A percentile compares a stretch with the other conserved stretches of the same genome.
These are phyloP conservation scores for Rhizopogon rudus DNA, from an alignment of 768 basidiomycete species.

Conservation along the genomic window DNA sequence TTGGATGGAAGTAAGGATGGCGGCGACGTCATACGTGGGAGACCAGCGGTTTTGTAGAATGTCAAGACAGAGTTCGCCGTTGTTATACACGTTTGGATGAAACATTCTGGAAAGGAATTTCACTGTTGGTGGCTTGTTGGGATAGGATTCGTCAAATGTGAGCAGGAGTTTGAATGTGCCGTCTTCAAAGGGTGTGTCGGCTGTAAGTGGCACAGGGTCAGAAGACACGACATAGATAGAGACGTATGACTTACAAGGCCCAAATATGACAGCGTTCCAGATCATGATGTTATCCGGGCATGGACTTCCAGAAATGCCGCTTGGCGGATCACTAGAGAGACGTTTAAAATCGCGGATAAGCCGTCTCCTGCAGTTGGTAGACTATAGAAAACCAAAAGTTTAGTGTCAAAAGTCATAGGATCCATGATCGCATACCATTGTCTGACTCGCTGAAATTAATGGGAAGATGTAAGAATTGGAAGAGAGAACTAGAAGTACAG, in stretches of 20 bases:
- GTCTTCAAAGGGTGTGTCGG: constrained; percentile 98
- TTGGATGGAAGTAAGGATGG: constrained; percentile 96
- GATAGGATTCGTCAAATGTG: constrained; percentile 96
- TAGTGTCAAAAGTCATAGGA: neutral
- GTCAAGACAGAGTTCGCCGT: constrained; percentile 96
- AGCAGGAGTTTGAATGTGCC: constrained; percentile 97
- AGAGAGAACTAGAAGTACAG: constrained; percentile 5
- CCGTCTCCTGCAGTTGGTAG: constrained; percentile 89
- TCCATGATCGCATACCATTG: constrained; percentile 1
- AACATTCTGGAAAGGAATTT: constrained; percentile 98
- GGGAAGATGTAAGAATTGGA: neutral
- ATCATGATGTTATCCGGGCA: constrained; percentile 99
- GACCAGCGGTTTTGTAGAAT: constrained; percentile 99
- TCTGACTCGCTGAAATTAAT: neutral
- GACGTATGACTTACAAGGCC: constrained; percentile 67
- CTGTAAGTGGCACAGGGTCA: constrained; percentile 33
- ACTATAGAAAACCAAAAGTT: constrained; percentile 39
- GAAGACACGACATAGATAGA: neutral
- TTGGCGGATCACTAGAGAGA: constrained; percentile 89
- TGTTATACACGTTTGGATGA: constrained; percentile 98
- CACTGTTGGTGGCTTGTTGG: constrained; percentile 96
- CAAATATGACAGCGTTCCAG: constrained; percentile 99
- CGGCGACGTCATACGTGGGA: constrained; percentile 98
- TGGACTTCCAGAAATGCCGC: constrained; percentile 95
- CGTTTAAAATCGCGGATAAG: constrained; percentile 98